Percentiles rank a stretch among this genome's conserved stretches.
Conservation (phyloP, 2,329 filamentous ascomycete species). For the Alternaria brassicicola region DNA sequence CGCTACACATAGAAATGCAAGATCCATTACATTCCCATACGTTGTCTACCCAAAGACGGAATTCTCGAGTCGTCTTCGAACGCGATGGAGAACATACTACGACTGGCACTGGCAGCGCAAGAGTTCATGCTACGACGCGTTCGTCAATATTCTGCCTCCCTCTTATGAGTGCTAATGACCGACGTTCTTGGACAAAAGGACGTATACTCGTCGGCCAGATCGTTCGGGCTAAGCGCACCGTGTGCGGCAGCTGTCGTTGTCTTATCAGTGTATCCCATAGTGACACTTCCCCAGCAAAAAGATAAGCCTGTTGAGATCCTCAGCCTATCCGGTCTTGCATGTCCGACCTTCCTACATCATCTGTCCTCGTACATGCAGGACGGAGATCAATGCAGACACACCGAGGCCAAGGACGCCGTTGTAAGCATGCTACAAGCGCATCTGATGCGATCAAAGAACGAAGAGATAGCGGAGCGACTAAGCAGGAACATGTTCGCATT, state of each 20-base stretch:
- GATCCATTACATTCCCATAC: slow-evolving; percentile 26
- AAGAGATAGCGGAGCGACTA: slow-evolving; percentile 16
- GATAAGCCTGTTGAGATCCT: background rate
- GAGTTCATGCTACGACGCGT: slow-evolving; percentile 16
- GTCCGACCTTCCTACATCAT: slow-evolving; percentile 6
- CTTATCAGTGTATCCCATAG: slow-evolving; percentile 7
- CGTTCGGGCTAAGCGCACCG: background rate
- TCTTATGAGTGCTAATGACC: background rate
- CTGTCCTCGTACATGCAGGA: background rate
- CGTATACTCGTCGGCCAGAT: background rate
- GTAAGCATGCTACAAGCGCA: background rate
- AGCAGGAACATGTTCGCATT: slow-evolving; percentile 43
- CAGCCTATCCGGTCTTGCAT: background rate
- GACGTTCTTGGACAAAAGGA: background rate
- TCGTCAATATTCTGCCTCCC: slow-evolving; percentile 19
- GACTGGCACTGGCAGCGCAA: slow-evolving; percentile 15
- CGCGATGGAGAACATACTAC: slow-evolving; percentile 16
- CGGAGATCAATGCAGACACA: background rate
- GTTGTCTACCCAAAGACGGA: slow-evolving; percentile 2
- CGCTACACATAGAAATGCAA: slow-evolving; percentile 39
- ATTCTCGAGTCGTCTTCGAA: slow-evolving; percentile 19
- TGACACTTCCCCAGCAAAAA: background rate
- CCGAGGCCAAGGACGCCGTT: background rate
- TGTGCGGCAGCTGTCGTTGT: slow-evolving; percentile 2
- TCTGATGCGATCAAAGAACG: slow-evolving; percentile 10